Base-by-base conservation (phyloP, 1,284 basidiomycete species). In the Ustilago sp. region DNA sequence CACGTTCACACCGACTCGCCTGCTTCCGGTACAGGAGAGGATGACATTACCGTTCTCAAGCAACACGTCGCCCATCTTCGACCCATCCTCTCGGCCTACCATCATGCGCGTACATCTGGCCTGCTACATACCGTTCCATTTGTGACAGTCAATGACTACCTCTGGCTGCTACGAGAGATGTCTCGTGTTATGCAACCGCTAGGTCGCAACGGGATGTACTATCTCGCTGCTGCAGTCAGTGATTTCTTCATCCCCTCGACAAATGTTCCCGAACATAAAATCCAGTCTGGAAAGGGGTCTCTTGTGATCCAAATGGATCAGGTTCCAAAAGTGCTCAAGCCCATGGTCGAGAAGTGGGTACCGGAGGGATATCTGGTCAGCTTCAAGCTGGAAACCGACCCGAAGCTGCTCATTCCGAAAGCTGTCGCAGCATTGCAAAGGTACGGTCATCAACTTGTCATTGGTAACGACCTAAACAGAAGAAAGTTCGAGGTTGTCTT, bases 331-430 rank as follows among this genome's bases (percentile, higher is more conserved):
- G 92, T 98, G 43, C 88, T 99, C 52, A 93, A 93, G 86, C 92
- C 94, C 0, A 89, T 99, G 87, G 95, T 98, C 3, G 91, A 93
- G 58, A 92, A 98, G 85, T 99, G 96, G 97, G 92, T 92, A 0
- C 91, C 91, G 1, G 91, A 94, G 62, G 95, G 94, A 0, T 98
- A 91, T 86, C 92, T 98, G 50, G 94, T 99, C 53, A 95, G 94
- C 1, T 99, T 99, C 90, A 99, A 99, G 94, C 91, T 99, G 54
- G 97, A 99, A 88, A 99, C 97, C 4, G 96, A 99, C 80, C 88
- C 88, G 17, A 58, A 88, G 1, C 88, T 99, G 9, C 89, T 99
- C 19, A 90, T 98, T 59, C 95, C 96, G 32, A 99, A 99, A 88
- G 93, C 96, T 0, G 90, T 91, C 32, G 90, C 89, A 3, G 94